Evolutionary conservation across 2,329 filamentous ascomycete genomes (phyloP).

Genomic region (Rasamsonia emersonii): DNA sequence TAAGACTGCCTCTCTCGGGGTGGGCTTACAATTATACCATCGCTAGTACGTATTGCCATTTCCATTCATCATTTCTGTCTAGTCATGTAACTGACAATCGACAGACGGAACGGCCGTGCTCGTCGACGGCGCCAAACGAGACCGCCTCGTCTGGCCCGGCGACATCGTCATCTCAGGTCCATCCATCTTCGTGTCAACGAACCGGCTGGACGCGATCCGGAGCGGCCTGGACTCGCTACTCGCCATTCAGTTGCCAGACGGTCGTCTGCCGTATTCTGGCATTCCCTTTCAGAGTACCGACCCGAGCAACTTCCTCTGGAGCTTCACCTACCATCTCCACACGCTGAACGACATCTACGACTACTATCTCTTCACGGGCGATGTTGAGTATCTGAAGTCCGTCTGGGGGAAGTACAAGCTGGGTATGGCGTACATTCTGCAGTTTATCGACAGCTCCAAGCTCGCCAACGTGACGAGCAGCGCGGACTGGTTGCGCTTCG

Average conservation of each 20-base stretch:
- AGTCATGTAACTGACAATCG: no score
- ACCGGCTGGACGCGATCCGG: constrained; percentile 43
- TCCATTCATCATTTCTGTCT: no score
- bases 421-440: constrained; percentile 34
- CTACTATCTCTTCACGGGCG: constrained; percentile 36
- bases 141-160: constrained; percentile 49
- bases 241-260: constrained; percentile 35
- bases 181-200: constrained; percentile 46
- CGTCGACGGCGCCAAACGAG: constrained; percentile 34
- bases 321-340: constrained; percentile 50
- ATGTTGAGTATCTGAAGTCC: constrained; percentile 29
- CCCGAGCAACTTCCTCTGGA: constrained; percentile 12
- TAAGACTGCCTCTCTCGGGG: neutral
- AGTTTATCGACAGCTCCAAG: constrained; percentile 34
- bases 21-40: constrained; percentile 11
- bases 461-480: constrained; percentile 39
- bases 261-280: constrained; percentile 45
- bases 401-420: constrained; percentile 39
- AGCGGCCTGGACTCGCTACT: constrained; percentile 45
- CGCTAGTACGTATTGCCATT: constrained; percentile 7
- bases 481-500: constrained; percentile 41
- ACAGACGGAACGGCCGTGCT: constrained; percentile 24
- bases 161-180: constrained; percentile 53
- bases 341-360: constrained; percentile 39
- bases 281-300: constrained; percentile 30